These are phyloP conservation scores for Curvularia sp. DNA, from an alignment of 2,329 filamentous ascomycete species.

Conservation along the genomic window DNA sequence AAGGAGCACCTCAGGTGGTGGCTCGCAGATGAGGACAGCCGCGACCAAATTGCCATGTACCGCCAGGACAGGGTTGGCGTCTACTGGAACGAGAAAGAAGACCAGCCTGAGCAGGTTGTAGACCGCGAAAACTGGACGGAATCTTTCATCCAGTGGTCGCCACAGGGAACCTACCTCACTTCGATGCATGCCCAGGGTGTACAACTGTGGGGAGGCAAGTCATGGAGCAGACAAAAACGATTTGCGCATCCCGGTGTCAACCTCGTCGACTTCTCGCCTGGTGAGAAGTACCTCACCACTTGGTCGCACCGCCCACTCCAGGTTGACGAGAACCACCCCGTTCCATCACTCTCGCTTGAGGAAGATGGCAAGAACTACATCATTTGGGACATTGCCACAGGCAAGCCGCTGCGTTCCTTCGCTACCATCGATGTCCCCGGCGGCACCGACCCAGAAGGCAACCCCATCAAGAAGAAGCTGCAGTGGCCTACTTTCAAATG, in stretches of 20 bases:
- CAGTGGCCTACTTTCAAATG: slow-evolving; percentile 99
- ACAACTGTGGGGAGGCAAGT: slow-evolving; percentile 91
- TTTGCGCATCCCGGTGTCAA: slow-evolving; percentile 97
- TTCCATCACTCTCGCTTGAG: slow-evolving; percentile 75
- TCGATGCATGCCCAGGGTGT: slow-evolving; percentile 96
- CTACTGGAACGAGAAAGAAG: slow-evolving; percentile 98
- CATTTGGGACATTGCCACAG: slow-evolving; percentile 94
- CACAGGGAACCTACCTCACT: slow-evolving; percentile 89
- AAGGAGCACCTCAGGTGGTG: slow-evolving; percentile 96
- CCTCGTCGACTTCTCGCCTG: slow-evolving; percentile 92
- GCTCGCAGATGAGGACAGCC: slow-evolving; percentile 84
- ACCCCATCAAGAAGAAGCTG: slow-evolving; percentile 84
- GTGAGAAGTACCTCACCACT: slow-evolving; percentile 91
- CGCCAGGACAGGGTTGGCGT: slow-evolving; percentile 90
- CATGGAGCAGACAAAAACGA: slow-evolving; percentile 88
- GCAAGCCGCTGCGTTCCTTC: slow-evolving; percentile 90
- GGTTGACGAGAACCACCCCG: slow-evolving; percentile 86
- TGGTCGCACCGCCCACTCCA: slow-evolving; percentile 96
- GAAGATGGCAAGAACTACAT: slow-evolving; percentile 99
- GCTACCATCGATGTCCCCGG: slow-evolving; percentile 82
- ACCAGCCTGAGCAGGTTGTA: slow-evolving; percentile 84
- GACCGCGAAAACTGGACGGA: slow-evolving; percentile 98
- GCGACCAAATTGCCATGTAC: slow-evolving; percentile 96
- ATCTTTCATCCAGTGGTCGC: slow-evolving; percentile 97
- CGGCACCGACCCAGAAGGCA: slow-evolving; percentile 67